A percentile compares a stretch with the other conserved stretches of the same genome.
These are phyloP conservation scores for Gliomastix tumulicola DNA, from an alignment of 2,329 filamentous ascomycete genomes.

Conservation along the genomic window DNA sequence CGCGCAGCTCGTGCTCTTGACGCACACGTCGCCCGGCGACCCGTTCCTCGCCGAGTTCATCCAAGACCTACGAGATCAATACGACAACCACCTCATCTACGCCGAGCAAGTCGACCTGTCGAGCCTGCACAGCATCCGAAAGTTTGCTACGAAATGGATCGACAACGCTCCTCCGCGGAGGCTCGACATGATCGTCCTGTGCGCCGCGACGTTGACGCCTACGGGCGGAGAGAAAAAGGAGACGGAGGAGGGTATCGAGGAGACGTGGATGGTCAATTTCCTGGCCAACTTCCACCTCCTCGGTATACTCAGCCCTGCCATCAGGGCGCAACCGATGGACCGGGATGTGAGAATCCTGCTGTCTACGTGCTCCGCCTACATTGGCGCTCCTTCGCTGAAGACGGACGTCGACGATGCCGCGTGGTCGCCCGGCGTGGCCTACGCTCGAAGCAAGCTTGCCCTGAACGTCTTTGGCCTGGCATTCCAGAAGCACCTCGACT, in stretches of 20 bases:
- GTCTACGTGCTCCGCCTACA: conserved; percentile 82
- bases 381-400: conserved; percentile 63
- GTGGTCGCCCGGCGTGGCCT: conserved; percentile 51
- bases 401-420: conserved; percentile 39
- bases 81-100: conserved; percentile 83
- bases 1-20: conserved; percentile 86
- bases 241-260: conserved; percentile 12
- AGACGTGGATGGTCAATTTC: conserved; percentile 65
- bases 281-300: conserved; percentile 93
- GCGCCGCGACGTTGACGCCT: conserved; percentile 71
- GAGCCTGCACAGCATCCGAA: conserved; percentile 81
- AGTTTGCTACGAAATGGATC: conserved; percentile 96
- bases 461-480: conserved; percentile 84
- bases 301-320: conserved; percentile 81
- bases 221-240: conserved; percentile 52
- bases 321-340: conserved; percentile 87
- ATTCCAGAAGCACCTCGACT: conserved; percentile 85
- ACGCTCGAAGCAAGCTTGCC: conserved; percentile 66
- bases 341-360: conserved; percentile 87
- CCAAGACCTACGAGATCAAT: conserved; percentile 71
- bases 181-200: conserved; percentile 85
- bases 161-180: conserved; percentile 87
- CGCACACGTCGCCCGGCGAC: conserved; percentile 72
- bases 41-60: conserved; percentile 90
- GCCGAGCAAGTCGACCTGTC: conserved; percentile 90